Base-by-base conservation (phyloP, 352 stramenopile species). In the Globisporangium abappressorium region DNA sequence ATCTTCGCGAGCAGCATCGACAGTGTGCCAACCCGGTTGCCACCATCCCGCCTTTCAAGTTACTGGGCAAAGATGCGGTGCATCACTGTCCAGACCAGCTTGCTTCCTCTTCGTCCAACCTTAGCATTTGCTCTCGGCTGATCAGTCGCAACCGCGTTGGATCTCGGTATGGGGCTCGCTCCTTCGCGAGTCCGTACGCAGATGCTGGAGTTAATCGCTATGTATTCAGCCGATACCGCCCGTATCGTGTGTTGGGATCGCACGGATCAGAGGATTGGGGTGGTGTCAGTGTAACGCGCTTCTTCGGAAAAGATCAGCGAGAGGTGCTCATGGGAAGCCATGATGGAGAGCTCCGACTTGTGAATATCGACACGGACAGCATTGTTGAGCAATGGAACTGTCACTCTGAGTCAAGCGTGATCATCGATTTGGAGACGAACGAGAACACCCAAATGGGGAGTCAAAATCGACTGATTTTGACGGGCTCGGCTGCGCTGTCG, bases 1-100 rank as follows among this genome's bases (percentile, higher is more conserved):
- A 94, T 62, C 72, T 96, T 22, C 82, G 89, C 62, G 88, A 96
- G 54, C 90, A 97, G 68, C 90, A 97, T 66, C 87, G 90, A 6
- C 89, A 95, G 62, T 97, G 90, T 59, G 65, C 85, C 0, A 94
- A 96, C 47, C 90, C 90, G 33, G 84, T 97, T 15, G 91, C 89
- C 18, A 94, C 91, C 1, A 84, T 97, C 1, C 90, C 90, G 0
- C 88, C 89, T 20, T 95, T 97, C 71, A 91, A 92, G 46, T 63
- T 97, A 20, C 61, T 92, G 7, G 83, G 80, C 4, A 73, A 77
- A 41, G 71, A 78, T 24, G 74, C 81, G 1, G 65, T 79, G 7
- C 90, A 97, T 70, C 80, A 76, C 3, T 97, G 90, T 43, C 89
- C 90, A 1, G 88, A 93, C 74, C 81, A 76, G n/a, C 75, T 74